Evolutionary conservation across 352 stramenopile species (phyloP).

Genomic region (Pythium phragmitis): DNA sequence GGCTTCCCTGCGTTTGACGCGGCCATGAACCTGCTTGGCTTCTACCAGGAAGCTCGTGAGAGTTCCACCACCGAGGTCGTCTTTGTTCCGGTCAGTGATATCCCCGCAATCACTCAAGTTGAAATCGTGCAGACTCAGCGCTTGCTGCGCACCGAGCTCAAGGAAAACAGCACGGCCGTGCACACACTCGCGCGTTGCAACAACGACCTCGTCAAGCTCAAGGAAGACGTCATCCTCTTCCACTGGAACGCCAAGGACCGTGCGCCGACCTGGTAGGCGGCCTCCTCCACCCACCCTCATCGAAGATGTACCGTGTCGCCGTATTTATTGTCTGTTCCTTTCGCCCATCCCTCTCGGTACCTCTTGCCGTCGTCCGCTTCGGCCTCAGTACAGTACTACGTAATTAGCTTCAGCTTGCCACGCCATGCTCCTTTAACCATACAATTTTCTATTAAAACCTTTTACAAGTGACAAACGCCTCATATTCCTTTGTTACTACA

Average conservation of each 20-base stretch:
- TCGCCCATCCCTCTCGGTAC: neutral
- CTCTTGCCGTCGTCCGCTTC: slow-evolving; percentile 4
- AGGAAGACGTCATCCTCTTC: slow-evolving; percentile 85
- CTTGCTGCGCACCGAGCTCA: slow-evolving; percentile 64
- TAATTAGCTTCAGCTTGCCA: neutral
- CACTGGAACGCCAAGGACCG: slow-evolving; percentile 82
- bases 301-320: slow-evolving; percentile 12
- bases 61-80: slow-evolving; percentile 79
- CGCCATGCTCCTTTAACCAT: too few relatives aligned
- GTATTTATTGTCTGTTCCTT: slow-evolving; percentile 27
- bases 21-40: slow-evolving; percentile 68
- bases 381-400: slow-evolving; percentile 16
- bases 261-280: slow-evolving; percentile 33
- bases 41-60: slow-evolving; percentile 77
- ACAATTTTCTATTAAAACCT: too few relatives aligned
- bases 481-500: too few relatives aligned
- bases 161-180: slow-evolving; percentile 67
- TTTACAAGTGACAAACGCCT: neutral
- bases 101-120: slow-evolving; percentile 64
- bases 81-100: slow-evolving; percentile 76
- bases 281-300: neutral
- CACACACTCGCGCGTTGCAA: slow-evolving; percentile 71
- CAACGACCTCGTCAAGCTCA: slow-evolving; percentile 83
- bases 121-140: slow-evolving; percentile 73
- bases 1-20: slow-evolving; percentile 78